Evolutionary conservation across 2,329 filamentous ascomycete species (phyloP).

Genomic region (Claviceps spartinae): DNA sequence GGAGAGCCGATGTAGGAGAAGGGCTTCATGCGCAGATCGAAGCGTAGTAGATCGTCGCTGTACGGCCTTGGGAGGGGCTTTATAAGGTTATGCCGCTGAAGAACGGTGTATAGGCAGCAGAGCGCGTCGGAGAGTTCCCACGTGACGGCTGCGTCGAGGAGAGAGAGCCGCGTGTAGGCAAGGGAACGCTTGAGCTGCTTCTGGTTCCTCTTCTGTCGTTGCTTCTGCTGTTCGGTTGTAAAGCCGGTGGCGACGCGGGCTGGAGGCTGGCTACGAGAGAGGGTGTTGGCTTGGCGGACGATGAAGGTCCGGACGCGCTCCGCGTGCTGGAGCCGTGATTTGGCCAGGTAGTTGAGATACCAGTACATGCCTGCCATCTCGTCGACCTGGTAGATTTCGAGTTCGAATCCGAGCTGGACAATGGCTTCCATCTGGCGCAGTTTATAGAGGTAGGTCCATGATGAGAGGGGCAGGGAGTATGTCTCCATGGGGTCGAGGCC

Average conservation of each 20-base stretch:
- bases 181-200: constrained; percentile 34
- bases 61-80: constrained; percentile 45
- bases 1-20: constrained; percentile 59
- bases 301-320: constrained; percentile 61
- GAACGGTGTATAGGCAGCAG: constrained; percentile 49
- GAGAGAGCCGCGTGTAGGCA: constrained; percentile 43
- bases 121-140: constrained; percentile 42
- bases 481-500: constrained; percentile 32
- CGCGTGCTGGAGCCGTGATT: constrained; percentile 53
- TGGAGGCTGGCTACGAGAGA: background rate
- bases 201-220: constrained; percentile 12
- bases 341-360: constrained; percentile 65
- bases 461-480: constrained; percentile 62
- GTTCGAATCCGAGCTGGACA: constrained; percentile 85
- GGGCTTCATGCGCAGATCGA: constrained; percentile 77
- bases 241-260: no score
- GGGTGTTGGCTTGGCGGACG: constrained; percentile 22
- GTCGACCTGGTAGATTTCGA: constrained; percentile 75
- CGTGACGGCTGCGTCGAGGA: constrained; percentile 52
- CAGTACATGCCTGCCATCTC: constrained; percentile 85
- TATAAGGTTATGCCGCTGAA: constrained; percentile 45
- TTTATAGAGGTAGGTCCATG: constrained; percentile 85
- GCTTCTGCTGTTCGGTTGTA: no score
- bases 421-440: constrained; percentile 78
- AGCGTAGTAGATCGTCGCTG: constrained; percentile 52